These are phyloP conservation scores for Populus hybrid DNA, from an alignment of 441 rosid genomes.

Conservation along the genomic window DNA sequence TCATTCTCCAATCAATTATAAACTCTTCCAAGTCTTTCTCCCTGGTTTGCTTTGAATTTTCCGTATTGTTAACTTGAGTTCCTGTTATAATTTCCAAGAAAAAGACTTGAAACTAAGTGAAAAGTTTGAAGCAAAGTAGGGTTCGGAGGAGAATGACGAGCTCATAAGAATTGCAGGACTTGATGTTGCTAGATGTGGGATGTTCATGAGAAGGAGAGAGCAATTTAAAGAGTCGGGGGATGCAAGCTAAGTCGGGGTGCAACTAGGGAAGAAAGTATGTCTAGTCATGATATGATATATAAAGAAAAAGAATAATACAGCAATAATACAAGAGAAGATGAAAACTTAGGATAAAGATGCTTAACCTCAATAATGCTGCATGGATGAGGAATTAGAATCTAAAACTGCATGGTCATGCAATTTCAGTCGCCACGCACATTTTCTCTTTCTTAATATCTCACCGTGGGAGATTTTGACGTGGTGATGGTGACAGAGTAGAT, in stretches of 20 bases:
- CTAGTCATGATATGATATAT: conserved; percentile 29
- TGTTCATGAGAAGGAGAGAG: conserved; percentile 7
- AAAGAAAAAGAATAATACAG: conserved; percentile 30
- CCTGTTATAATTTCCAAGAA: neutral
- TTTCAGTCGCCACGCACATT: conserved; percentile 19
- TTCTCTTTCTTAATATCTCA: conserved; percentile 1
- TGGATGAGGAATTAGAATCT: conserved; percentile 51
- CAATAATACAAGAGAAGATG: conserved; percentile 44
- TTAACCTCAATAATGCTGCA: conserved; percentile 55
- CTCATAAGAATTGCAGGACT: neutral
- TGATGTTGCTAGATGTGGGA: conserved; percentile 13
- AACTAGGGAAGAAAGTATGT: conserved; percentile 39
- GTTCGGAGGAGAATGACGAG: neutral
- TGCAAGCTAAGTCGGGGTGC: conserved; percentile 27
- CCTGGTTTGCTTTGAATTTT: conserved; percentile 15
- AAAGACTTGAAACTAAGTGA: neutral
- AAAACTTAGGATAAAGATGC: conserved; percentile 53
- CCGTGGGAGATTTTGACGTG: neutral
- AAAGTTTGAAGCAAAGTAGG: neutral
- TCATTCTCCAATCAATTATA: conserved; percentile 43
- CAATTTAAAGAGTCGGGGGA: conserved; percentile 24
- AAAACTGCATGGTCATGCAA: conserved; percentile 19
- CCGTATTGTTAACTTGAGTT: conserved; percentile 13
- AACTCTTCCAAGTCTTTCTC: conserved; percentile 16
- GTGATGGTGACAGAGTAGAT: neutral